Evolutionary conservation across 495 filamentous ascomycete species (phyloP).

Genomic region (Penicillium ucsense): DNA sequence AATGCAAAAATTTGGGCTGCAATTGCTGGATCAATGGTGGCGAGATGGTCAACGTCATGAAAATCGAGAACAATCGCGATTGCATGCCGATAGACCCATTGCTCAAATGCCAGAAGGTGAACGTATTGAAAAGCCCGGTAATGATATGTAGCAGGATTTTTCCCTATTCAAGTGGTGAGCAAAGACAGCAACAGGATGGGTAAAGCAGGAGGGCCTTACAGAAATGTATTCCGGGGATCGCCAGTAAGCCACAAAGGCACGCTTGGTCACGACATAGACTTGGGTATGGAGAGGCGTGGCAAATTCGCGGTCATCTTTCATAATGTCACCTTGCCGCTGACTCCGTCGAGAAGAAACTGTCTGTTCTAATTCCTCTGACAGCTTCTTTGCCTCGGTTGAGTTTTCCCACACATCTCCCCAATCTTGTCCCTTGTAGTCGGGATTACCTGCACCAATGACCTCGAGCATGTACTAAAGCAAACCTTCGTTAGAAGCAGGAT

Average conservation of each 20-base stretch:
- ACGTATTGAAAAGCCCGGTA: constrained; percentile 56
- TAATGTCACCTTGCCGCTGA: constrained; percentile 19
- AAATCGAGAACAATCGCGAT: constrained; percentile 57
- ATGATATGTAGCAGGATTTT: constrained; percentile 56
- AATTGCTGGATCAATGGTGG: constrained; percentile 54
- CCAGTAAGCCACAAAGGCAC: constrained; percentile 52
- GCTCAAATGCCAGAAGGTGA: constrained; percentile 55
- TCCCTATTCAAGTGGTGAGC: constrained; percentile 17
- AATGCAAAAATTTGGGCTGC: constrained; percentile 39
- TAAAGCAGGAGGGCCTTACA: constrained; percentile 11
- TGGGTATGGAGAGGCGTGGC: constrained; percentile 50
- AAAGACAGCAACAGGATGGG: background rate
- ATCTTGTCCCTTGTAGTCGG: constrained; percentile 50
- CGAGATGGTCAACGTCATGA: constrained; percentile 59
- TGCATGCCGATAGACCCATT: constrained; percentile 52
- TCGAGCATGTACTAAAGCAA: constrained; percentile 50
- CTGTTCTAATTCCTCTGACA: constrained; percentile 37
- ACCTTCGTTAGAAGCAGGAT: background rate
- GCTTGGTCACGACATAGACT: constrained; percentile 36
- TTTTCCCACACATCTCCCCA: constrained; percentile 52
- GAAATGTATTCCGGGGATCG: constrained; percentile 49
- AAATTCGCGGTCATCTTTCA: constrained; percentile 43
- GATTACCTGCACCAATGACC: constrained; percentile 54
- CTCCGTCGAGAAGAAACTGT: constrained; percentile 30
- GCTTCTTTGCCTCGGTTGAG: constrained; percentile 32